Evolutionary conservation across 2,329 filamentous ascomycete genomes (phyloP).

Genomic region (Alternaria brassicicola): DNA sequence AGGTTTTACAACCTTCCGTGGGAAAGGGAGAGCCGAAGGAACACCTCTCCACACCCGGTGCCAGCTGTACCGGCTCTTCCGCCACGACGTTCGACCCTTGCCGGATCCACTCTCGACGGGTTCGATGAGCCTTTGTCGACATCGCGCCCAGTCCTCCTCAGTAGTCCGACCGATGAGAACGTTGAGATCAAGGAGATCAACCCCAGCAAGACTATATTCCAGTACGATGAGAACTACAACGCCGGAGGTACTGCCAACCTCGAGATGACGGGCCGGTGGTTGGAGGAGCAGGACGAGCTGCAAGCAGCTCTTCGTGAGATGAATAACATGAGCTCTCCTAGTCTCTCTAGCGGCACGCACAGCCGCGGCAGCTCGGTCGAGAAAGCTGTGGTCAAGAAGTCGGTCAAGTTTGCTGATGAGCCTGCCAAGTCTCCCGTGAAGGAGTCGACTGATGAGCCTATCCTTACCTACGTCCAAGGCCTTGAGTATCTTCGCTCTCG

Average conservation of each 20-base stretch:
- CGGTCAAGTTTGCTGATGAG: constrained; percentile 70
- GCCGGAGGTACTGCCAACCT: constrained; percentile 75
- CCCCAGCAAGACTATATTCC: constrained; percentile 68
- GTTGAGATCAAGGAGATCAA: constrained; percentile 61
- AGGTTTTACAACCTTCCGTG: constrained; percentile 89
- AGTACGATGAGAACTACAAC: constrained; percentile 78
- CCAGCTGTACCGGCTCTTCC: constrained; percentile 26
- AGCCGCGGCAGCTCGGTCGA: constrained; percentile 45
- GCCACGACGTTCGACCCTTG: constrained; percentile 34
- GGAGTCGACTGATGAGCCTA: constrained; percentile 50
- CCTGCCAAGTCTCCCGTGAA: constrained; percentile 30
- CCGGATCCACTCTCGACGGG: constrained; percentile 45
- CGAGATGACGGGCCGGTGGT: constrained; percentile 85
- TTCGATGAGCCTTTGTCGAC: constrained; percentile 40
- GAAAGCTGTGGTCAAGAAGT: constrained; percentile 66
- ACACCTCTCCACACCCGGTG: constrained; percentile 27
- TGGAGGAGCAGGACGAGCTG: constrained; percentile 80
- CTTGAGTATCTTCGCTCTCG: constrained; percentile 77
- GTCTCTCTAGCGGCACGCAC: constrained; percentile 35
- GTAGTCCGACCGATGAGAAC: constrained; percentile 44
- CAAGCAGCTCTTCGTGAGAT: constrained; percentile 68
- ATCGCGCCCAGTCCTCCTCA: constrained; percentile 38
- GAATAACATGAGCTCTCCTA: constrained; percentile 54
- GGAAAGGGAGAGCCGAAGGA: constrained; percentile 54
- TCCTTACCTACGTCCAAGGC: constrained; percentile 85